Conservation (phyloP, 306 rosid genomes). For the Corylus avellana region DNA sequence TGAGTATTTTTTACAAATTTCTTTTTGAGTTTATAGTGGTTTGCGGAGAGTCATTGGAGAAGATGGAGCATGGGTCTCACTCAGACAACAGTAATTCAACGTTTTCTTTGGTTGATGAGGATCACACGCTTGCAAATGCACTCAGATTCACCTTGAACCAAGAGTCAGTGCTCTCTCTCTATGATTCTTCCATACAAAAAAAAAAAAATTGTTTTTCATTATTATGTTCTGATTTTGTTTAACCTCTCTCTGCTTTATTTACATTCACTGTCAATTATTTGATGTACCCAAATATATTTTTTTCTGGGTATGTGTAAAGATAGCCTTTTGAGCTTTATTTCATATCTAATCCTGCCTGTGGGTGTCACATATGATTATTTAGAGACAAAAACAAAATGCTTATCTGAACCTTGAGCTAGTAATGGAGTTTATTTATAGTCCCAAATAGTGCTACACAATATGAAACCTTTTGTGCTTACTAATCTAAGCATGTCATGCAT, state of each 20-base stretch:
- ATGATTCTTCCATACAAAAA: neutral
- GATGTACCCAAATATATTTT: too few species aligned
- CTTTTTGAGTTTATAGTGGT: neutral
- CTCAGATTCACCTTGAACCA: conserved; percentile 70
- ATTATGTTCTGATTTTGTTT: conserved; percentile 2
- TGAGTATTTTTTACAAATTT: neutral
- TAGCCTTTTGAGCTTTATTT: neutral
- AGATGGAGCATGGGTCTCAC: conserved; percentile 67
- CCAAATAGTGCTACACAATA: neutral
- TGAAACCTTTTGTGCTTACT: neutral
- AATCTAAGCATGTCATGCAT: neutral
- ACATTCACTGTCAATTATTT: neutral
- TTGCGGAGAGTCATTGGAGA: conserved; percentile 6
- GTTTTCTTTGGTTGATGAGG: conserved; percentile 66
- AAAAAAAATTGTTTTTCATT: neutral
- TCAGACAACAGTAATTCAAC: conserved; percentile 61
- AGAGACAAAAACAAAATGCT: neutral
- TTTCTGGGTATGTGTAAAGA: neutral
- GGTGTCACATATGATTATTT: neutral
- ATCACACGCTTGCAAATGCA: conserved; percentile 78
- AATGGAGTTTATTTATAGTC: neutral
- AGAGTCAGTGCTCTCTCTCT: conserved; percentile 51
- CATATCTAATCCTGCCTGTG: neutral
- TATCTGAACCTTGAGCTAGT: neutral
- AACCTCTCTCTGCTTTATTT: neutral